phyloP scores from a whole-genome alignment of 148 eudicot species.

The Nepenthes mirabilis region DNA sequence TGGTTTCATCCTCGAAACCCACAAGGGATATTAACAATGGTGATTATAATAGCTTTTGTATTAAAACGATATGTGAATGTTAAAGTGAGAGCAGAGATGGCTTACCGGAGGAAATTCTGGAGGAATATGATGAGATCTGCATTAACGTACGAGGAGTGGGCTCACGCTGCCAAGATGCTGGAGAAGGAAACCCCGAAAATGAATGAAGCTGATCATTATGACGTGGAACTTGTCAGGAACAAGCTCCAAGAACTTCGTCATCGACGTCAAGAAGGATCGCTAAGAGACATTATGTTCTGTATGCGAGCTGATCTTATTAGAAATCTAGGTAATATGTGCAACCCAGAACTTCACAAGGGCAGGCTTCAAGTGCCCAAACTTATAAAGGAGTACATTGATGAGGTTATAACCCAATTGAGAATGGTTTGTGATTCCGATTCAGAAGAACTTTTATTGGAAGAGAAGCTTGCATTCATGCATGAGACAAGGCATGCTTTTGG shows the following conservation, averaged over 20 bases:
- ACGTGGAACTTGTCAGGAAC: conserved; percentile 73
- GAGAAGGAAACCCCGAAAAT: conserved; percentile 62
- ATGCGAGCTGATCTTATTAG: conserved; percentile 90
- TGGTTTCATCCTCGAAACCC: conserved; percentile 93
- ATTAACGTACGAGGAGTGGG: conserved; percentile 80
- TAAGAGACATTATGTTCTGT: conserved; percentile 72
- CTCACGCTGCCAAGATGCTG: conserved; percentile 88
- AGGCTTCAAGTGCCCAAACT: conserved; percentile 87
- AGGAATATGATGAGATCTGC: conserved; percentile 88
- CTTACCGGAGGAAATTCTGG: conserved; percentile 89
- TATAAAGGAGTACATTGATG: conserved; percentile 82
- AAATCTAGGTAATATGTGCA: conserved; percentile 95
- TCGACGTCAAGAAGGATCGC: conserved; percentile 71
- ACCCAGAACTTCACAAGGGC: conserved; percentile 85
- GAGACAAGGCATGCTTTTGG: conserved; percentile 98
- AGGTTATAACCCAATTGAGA: conserved; percentile 77
- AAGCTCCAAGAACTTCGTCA: conserved; percentile 78
- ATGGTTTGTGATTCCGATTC: conserved; percentile 91
- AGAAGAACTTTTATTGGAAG: conserved; percentile 75
- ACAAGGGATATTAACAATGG: conserved; percentile 71
- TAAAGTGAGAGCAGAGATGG: conserved; percentile 65
- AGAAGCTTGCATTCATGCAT: conserved; percentile 94
- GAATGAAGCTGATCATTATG: conserved; percentile 71
- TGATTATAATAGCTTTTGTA: conserved; percentile 58
- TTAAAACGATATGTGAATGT: conserved; percentile 73